Conservation (phyloP, 129 eudicot genomes). For the Escallonia rubra region DNA sequence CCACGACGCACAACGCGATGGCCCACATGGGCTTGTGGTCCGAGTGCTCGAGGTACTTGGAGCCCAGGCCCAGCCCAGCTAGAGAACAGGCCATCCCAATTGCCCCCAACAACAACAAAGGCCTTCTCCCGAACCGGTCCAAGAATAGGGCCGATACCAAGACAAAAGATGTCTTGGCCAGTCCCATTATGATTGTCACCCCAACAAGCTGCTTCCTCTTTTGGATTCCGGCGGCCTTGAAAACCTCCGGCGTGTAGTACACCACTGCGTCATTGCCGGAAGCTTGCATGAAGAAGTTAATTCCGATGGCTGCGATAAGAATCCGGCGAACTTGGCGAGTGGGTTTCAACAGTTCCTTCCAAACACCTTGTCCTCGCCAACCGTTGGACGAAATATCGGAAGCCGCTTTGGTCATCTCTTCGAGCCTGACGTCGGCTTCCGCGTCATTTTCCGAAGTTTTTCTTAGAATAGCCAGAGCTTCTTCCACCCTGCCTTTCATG, state of each 20-base stretch:
- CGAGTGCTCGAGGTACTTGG: conserved; percentile 43
- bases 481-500: conserved; percentile 53
- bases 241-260: conserved; percentile 76
- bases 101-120: conserved; percentile 66
- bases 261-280: conserved; percentile 92
- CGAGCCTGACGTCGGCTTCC: conserved; percentile 54
- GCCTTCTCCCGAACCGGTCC: conserved; percentile 76
- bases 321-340: conserved; percentile 43
- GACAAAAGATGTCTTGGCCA: conserved; percentile 58
- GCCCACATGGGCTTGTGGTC: conserved; percentile 70
- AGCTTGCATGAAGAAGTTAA: conserved; percentile 93
- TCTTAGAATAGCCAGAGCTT: conserved; percentile 39
- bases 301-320: conserved; percentile 69
- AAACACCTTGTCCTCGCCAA: conserved; percentile 63
- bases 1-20: conserved; percentile 49
- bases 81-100: conserved; percentile 51
- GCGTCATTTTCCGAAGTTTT: conserved; percentile 41
- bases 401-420: conserved; percentile 49
- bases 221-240: conserved; percentile 55
- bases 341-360: conserved; percentile 65
- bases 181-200: conserved; percentile 79
- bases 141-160: conserved; percentile 61
- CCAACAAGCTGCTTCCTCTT: conserved; percentile 40
- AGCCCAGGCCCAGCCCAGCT: conserved; percentile 59
- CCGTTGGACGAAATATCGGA: conserved; percentile 9